Base-by-base conservation (phyloP, 192 early-diverging fungal genomes). In the Podila horticola region DNA sequence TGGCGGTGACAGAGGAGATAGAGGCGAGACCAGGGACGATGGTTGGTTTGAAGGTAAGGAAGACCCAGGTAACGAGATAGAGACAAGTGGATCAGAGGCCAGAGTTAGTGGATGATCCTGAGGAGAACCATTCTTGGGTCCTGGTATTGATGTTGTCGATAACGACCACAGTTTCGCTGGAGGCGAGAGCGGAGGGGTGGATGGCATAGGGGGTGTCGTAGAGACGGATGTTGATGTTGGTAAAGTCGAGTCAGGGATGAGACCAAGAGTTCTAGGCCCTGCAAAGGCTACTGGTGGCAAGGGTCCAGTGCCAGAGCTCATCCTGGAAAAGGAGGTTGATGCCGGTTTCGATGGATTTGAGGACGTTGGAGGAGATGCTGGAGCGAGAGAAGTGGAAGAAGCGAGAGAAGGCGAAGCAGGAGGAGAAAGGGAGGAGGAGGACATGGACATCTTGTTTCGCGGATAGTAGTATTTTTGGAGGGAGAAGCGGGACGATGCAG, bases 381-480 rank as follows among this genome's bases (percentile, higher is more conserved):
- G 20, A 34, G 49, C 13, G 55, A 11, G 19, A 22, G 62, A 10
- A 29, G 26, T 15, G 28, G 24, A 1, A 26, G 28, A 13, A 8
- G 31, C 59, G 60, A 29, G 26, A 17, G 30, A 30, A 19, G 52
- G 26, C 24, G 33, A 50, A 1, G 36, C 22, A n/a, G 36, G 62
- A 13, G 60, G 24, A 22, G 66, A 67, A 33, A 51, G n/a, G 13
- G 66, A 24, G 6, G 74, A 48, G 52, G 22, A 50, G 51, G 58
- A 29, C 34, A 29, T 20, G 31, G 58, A 67, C 77, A 81, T 81
- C 36, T 62, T 36, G 57, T 81, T 81, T 29, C 66, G 28, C n/a
- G 77, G 77, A 28, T 81, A 81, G 30, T 81, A 81, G 41, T 64
- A 73, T 61, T 73, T 81, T 73, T 81, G 77, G 13, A 81, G 77